A percentile compares a stretch with the other conserved stretches of the same genome.
Conservation (phyloP, 371 early-diverging fungal genomes). For the Mucor racemosus region DNA sequence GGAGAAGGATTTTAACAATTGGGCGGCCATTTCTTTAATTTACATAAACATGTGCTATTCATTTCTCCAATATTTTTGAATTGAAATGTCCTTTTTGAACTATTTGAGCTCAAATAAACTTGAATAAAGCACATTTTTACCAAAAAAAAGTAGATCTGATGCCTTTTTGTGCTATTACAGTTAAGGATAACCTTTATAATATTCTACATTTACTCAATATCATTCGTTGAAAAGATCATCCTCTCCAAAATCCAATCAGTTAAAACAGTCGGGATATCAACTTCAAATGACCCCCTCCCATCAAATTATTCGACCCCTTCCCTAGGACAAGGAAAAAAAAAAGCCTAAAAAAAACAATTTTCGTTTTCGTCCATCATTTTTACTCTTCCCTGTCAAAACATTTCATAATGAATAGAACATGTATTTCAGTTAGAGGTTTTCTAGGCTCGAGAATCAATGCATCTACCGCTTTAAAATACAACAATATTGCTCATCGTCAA, state of each 20-base stretch:
- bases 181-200: too few relatives aligned
- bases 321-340: not conserved
- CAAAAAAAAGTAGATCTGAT: too few relatives aligned
- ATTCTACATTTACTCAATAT: too few relatives aligned
- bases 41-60: too few relatives aligned
- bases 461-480: not conserved
- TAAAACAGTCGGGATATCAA: not conserved
- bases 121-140: too few relatives aligned
- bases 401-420: constrained; percentile 1
- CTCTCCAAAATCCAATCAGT: not conserved
- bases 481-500: not conserved
- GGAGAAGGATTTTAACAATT: too few relatives aligned
- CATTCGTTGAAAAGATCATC: too few relatives aligned
- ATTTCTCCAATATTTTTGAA: too few relatives aligned
- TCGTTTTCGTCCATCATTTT: not conserved
- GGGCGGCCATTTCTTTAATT: too few relatives aligned
- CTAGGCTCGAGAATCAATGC: not conserved
- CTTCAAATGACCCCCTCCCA: constrained; percentile 1
- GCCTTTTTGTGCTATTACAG: too few relatives aligned
- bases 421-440: not conserved
- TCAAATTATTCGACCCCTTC: constrained; percentile 4
- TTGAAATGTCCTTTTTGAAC: too few relatives aligned
- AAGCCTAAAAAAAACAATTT: constrained; percentile 4
- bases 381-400: not conserved
- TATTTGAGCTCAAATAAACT: too few relatives aligned